Conservation (phyloP, 1,284 basidiomycete species). For the Nidula niveotomentosa region DNA sequence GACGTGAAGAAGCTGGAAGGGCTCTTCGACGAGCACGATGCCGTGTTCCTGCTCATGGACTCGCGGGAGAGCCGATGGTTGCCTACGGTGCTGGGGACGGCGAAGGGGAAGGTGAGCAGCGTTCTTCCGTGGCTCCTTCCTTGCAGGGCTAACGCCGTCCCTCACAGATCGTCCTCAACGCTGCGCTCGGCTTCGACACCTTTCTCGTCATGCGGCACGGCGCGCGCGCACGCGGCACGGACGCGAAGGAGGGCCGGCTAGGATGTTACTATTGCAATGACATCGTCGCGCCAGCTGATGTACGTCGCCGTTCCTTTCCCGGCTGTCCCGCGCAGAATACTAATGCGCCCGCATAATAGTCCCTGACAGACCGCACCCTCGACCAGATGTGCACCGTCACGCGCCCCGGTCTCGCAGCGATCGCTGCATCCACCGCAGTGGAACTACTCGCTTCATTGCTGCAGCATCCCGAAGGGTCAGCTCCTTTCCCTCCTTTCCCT, state of each 20-base stretch:
- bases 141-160: background rate
- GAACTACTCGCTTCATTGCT: slow-evolving; percentile 89
- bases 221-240: slow-evolving; percentile 44
- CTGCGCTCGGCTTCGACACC: slow-evolving; percentile 94
- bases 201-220: slow-evolving; percentile 98
- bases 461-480: slow-evolving; percentile 88
- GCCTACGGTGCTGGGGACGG: slow-evolving; percentile 85
- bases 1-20: slow-evolving; percentile 75
- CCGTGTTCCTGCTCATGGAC: slow-evolving; percentile 95
- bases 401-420: slow-evolving; percentile 91
- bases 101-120: slow-evolving; percentile 72
- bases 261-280: slow-evolving; percentile 99
- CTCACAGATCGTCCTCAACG: slow-evolving; percentile 86
- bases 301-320: slow-evolving; percentile 36
- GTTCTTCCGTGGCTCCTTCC: slow-evolving; percentile 7
- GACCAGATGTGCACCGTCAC: slow-evolving; percentile 99
- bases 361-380: slow-evolving; percentile 89
- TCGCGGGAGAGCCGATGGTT: slow-evolving; percentile 96
- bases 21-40: slow-evolving; percentile 86
- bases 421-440: slow-evolving; percentile 90
- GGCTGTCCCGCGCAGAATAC: too few relatives aligned
- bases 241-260: slow-evolving; percentile 42
- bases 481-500: slow-evolving; percentile 7
- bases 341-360: slow-evolving; percentile 44
- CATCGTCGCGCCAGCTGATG: slow-evolving; percentile 94